These are phyloP conservation scores for Globisporangium acanthophoron DNA, from an alignment of 352 stramenopile species.

Conservation along the genomic window DNA sequence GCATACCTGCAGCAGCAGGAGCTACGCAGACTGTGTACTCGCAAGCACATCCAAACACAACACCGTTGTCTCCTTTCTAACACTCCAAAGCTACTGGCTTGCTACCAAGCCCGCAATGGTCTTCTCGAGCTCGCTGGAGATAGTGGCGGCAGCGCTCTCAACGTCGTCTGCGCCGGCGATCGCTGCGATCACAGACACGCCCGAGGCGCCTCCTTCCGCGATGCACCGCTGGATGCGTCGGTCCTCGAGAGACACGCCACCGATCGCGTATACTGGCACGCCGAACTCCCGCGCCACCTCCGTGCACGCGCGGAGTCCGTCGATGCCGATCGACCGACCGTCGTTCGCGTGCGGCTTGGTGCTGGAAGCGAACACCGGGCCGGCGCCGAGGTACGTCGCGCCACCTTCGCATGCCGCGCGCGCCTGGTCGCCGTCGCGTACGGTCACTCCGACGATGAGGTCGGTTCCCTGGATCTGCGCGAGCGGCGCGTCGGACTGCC, in stretches of 20 bases:
- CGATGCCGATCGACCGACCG: constrained; percentile 35
- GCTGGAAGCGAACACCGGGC: constrained; percentile 44
- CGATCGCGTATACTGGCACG: constrained; percentile 50
- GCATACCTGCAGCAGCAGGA: background rate
- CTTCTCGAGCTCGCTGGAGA: constrained; percentile 17
- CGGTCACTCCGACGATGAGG: constrained; percentile 49
- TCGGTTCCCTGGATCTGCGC: constrained; percentile 17
- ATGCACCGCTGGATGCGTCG: constrained; percentile 36
- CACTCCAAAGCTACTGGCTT: background rate
- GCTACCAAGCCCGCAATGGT: background rate
- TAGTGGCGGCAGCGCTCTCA: constrained; percentile 17
- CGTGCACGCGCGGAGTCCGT: constrained; percentile 25
- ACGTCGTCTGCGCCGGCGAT: constrained; percentile 33
- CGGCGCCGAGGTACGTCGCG: constrained; percentile 44
- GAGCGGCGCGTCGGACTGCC: constrained; percentile 32
- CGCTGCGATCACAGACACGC: constrained; percentile 46
- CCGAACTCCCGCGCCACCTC: constrained; percentile 17
- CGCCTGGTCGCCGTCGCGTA: constrained; percentile 39
- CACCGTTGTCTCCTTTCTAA: background rate
- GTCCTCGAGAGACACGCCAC: constrained; percentile 32
- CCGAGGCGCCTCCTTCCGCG: constrained; percentile 24
- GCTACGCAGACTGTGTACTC: background rate
- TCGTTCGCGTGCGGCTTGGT: constrained; percentile 55
- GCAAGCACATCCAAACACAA: background rate
- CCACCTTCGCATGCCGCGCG: constrained; percentile 30